A percentile compares a stretch with the other conserved stretches of the same genome.
These are phyloP conservation scores for Dactylellina drechsleri DNA, from an alignment of 2,329 filamentous ascomycete genomes.

Conservation along the genomic window DNA sequence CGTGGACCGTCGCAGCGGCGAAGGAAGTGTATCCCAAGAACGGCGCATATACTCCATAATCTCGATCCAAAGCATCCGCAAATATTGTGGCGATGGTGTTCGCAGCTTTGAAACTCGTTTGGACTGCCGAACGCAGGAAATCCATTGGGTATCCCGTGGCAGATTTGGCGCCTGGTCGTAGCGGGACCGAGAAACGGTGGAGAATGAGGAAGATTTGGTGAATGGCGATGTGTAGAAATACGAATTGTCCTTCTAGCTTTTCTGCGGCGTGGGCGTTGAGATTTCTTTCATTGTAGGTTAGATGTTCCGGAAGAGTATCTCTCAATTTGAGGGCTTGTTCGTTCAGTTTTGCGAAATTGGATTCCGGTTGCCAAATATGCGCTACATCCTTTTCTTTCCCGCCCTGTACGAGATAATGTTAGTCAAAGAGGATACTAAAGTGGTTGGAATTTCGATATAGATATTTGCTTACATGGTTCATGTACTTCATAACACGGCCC, in stretches of 20 bases:
- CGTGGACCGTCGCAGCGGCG: conserved; percentile 91
- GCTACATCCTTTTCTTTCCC: conserved; percentile 80
- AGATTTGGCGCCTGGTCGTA: conserved; percentile 66
- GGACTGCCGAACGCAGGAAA: conserved; percentile 79
- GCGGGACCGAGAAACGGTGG: conserved; percentile 84
- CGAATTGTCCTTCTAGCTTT: conserved; percentile 86
- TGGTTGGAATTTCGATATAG: neutral
- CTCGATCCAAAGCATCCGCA: conserved; percentile 73
- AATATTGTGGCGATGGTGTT: conserved; percentile 86
- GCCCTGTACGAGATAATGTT: conserved; percentile 63
- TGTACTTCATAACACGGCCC: conserved; percentile 87
- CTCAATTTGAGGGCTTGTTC: conserved; percentile 77
- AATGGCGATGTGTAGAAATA: conserved; percentile 89
- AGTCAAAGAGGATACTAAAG: conserved; percentile 2
- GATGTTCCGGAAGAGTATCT: conserved; percentile 72
- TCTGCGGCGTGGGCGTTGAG: conserved; percentile 84
- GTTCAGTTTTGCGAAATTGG: conserved; percentile 76
- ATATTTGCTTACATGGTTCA: conserved; percentile 71
- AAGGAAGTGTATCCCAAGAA: conserved; percentile 97
- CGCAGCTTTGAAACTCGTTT: conserved; percentile 82
- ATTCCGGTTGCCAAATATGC: conserved; percentile 84
- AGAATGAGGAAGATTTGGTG: conserved; percentile 92
- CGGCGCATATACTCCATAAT: conserved; percentile 83
- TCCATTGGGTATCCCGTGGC: conserved; percentile 75
- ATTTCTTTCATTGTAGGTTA: conserved; percentile 84